These are phyloP conservation scores for Cytospora chrysosperma DNA, from an alignment of 2,329 filamentous ascomycete species.

Conservation along the genomic window DNA sequence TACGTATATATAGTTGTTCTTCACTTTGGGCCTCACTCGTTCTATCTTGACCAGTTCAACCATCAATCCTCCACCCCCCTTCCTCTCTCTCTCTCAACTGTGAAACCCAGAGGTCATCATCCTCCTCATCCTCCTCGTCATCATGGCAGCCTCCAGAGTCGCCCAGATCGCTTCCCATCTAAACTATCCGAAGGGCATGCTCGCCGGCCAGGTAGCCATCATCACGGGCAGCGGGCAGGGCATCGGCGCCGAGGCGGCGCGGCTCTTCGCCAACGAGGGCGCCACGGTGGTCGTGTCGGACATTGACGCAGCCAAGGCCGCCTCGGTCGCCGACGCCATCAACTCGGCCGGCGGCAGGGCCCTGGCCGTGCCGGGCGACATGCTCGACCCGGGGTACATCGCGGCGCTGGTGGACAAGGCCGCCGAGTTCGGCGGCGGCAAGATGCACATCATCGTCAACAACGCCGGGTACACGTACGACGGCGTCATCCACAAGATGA, in stretches of 20 bases:
- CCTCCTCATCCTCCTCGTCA: too few species aligned
- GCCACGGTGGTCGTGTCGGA: slow-evolving; percentile 82
- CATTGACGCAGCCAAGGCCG: slow-evolving; percentile 74
- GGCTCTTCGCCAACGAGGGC: slow-evolving; percentile 83
- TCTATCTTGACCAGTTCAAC: not conserved
- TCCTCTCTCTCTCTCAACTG: not conserved
- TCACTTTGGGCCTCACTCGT: not conserved
- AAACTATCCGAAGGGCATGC: slow-evolving; percentile 77
- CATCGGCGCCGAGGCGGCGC: slow-evolving; percentile 81
- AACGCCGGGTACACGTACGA: slow-evolving; percentile 95
- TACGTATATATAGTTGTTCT: too few species aligned
- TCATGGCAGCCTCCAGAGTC: slow-evolving; percentile 57
- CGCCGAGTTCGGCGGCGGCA: slow-evolving; percentile 78
- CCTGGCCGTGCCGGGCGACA: slow-evolving; percentile 72
- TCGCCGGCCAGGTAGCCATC: slow-evolving; percentile 79
- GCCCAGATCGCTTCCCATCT: slow-evolving; percentile 75
- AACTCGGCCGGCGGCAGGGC: slow-evolving; percentile 65
- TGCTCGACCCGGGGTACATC: slow-evolving; percentile 70
- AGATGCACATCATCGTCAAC: slow-evolving; percentile 89
- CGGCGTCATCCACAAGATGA: slow-evolving; percentile 89
- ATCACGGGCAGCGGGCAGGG: slow-evolving; percentile 85
- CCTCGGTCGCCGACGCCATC: slow-evolving; percentile 67
- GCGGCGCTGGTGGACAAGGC: slow-evolving; percentile 69
- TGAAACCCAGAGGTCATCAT: not conserved
- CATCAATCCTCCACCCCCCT: not conserved